phyloP scores from a whole-genome alignment of 192 early-diverging fungal species.

The Umbelopsis vinacea region DNA sequence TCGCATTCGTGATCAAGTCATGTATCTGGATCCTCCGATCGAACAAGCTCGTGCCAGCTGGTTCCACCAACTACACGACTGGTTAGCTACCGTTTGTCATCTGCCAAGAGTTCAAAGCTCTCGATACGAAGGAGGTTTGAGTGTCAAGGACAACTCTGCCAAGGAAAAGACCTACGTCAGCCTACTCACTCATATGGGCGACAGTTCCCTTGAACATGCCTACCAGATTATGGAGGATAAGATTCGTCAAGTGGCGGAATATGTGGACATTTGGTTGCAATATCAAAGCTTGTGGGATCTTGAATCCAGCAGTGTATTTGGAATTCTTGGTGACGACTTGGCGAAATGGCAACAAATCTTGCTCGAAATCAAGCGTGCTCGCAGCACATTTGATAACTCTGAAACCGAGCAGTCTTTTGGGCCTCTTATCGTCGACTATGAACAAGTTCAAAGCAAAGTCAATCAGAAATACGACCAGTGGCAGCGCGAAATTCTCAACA shows the following conservation, averaged over 20 bases:
- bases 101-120: conserved; percentile 86
- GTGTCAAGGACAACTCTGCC: conserved; percentile 54
- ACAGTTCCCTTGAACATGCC: conserved; percentile 70
- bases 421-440: conserved; percentile 88
- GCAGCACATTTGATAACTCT: conserved; percentile 95
- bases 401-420: conserved; percentile 90
- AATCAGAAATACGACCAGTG: conserved; percentile 97
- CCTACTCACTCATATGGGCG: conserved; percentile 72
- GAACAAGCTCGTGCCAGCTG: conserved; percentile 91
- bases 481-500: conserved; percentile 95
- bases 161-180: conserved; percentile 70
- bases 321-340: conserved; percentile 87
- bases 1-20: conserved; percentile 91
- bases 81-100: conserved; percentile 88
- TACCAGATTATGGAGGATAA: conserved; percentile 86
- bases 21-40: conserved; percentile 95
- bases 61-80: conserved; percentile 90
- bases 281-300: conserved; percentile 99
- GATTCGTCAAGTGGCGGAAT: conserved; percentile 74
- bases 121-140: conserved; percentile 85
- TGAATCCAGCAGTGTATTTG: conserved; percentile 82
- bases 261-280: conserved; percentile 94
- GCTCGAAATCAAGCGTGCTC: conserved; percentile 91
- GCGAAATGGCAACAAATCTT: conserved; percentile 92
- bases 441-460: conserved; percentile 98